Percentiles rank a stretch among this genome's conserved stretches.
phyloP scores from a whole-genome alignment of 202 grass and related monocot genomes.

The Brachypodium distachyon region DNA sequence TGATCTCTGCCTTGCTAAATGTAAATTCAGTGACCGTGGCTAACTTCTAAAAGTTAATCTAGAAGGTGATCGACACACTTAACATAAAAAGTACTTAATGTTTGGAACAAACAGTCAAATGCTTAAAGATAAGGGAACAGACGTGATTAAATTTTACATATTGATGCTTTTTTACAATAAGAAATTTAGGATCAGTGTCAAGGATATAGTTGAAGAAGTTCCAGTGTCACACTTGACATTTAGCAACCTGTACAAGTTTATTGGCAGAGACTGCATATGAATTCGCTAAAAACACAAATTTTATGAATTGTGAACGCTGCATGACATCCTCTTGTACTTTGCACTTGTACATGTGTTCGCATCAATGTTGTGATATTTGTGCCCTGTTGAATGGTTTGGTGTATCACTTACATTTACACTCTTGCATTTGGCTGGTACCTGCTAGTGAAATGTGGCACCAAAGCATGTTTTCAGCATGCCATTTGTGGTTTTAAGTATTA shows the following conservation, averaged over 20 bases:
- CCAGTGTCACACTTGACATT: not conserved
- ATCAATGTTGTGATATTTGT: not conserved
- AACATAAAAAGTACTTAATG: not conserved
- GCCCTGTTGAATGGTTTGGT: not conserved
- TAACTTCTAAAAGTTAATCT: not conserved
- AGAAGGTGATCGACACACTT: not conserved
- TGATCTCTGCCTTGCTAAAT: slow-evolving; percentile 6
- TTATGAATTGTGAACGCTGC: not conserved
- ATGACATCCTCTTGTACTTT: not conserved
- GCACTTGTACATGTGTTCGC: not conserved
- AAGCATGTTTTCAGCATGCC: not conserved
- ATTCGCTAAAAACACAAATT: not conserved
- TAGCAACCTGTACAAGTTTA: not conserved
- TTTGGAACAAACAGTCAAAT: not conserved
- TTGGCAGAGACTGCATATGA: not conserved
- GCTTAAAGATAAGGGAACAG: not conserved
- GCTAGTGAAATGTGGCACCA: not conserved
- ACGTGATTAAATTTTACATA: not conserved
- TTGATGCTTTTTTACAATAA: not conserved
- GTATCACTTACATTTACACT: not conserved
- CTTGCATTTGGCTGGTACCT: not conserved
- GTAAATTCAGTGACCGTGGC: not conserved
- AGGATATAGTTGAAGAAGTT: not conserved
- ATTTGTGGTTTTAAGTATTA: not conserved
- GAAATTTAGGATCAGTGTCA: not conserved